Conservation (phyloP, 2,329 filamentous ascomycete species). For the Monilinia fructigena region DNA sequence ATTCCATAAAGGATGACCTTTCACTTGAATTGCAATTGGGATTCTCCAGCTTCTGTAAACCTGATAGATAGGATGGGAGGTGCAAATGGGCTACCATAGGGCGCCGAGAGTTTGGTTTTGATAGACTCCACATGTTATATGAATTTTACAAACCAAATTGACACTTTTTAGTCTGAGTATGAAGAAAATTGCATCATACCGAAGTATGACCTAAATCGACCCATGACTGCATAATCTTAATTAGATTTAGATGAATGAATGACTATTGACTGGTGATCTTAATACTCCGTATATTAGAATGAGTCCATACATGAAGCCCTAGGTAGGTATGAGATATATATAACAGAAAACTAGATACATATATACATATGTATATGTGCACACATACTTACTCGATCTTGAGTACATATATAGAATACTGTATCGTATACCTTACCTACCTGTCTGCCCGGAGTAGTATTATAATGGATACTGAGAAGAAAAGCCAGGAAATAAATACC, state of each 20-base stretch:
- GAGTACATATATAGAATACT: too few species aligned
- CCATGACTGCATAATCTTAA: slow-evolving; percentile 6
- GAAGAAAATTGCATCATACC: slow-evolving; percentile 6
- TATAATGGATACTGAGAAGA: too few species aligned
- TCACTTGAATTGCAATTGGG: not conserved
- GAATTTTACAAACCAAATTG: slow-evolving; percentile 12
- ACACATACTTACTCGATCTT: too few species aligned
- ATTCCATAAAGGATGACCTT: not conserved
- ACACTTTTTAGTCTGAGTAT: not conserved
- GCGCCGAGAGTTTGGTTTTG: not conserved
- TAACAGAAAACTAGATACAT: too few species aligned
- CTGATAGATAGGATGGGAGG: not conserved
- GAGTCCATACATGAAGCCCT: too few species aligned
- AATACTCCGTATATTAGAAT: too few species aligned
- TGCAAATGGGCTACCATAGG: not conserved
- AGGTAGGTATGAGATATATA: too few species aligned
- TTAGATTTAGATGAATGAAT: not conserved
- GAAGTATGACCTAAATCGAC: slow-evolving; percentile 12
- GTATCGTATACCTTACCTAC: too few species aligned
- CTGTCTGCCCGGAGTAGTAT: too few species aligned
- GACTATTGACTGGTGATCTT: not conserved
- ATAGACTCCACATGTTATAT: not conserved
- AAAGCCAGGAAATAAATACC: too few species aligned
- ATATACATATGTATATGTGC: too few species aligned
- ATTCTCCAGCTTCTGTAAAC: not conserved